Conservation (phyloP, 2,329 filamentous ascomycete genomes). For the Blastomyces emzantsi region DNA sequence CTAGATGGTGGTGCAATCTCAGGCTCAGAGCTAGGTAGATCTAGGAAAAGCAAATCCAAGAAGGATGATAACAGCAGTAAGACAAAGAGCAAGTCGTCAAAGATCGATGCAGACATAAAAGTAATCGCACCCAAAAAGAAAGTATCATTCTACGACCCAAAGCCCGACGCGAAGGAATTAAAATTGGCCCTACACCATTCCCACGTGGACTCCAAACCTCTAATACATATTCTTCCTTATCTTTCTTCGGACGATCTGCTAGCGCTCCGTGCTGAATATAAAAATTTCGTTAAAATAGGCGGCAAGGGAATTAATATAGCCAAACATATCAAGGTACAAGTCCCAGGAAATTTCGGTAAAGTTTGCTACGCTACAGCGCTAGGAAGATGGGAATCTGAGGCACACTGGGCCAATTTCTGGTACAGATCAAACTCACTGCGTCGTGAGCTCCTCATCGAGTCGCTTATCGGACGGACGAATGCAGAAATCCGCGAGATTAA, state of each 20-base stretch:
- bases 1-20: slow-evolving; percentile 24
- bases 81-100: slow-evolving; percentile 14
- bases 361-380: slow-evolving; percentile 83
- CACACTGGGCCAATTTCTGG: slow-evolving; percentile 98
- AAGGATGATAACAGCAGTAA: background rate
- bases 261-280: slow-evolving; percentile 80
- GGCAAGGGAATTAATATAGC: slow-evolving; percentile 43
- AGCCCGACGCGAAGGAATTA: slow-evolving; percentile 66
- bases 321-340: slow-evolving; percentile 42
- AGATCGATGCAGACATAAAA: slow-evolving; percentile 19
- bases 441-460: slow-evolving; percentile 84
- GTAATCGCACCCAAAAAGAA: slow-evolving; percentile 48
- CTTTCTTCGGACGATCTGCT: slow-evolving; percentile 83
- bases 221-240: slow-evolving; percentile 76
- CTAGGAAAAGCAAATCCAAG: slow-evolving; percentile 20
- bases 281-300: slow-evolving; percentile 65
- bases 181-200: slow-evolving; percentile 63
- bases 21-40: slow-evolving; percentile 18
- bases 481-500: slow-evolving; percentile 83
- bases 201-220: slow-evolving; percentile 57
- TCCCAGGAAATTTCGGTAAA: slow-evolving; percentile 64
- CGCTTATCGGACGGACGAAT: slow-evolving; percentile 82
- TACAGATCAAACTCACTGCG: slow-evolving; percentile 81
- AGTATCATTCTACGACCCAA: slow-evolving; percentile 74
- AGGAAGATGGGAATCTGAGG: slow-evolving; percentile 84